Base-by-base conservation (phyloP, 2,329 filamentous ascomycete species). In the Sordariomycetes sp. region DNA sequence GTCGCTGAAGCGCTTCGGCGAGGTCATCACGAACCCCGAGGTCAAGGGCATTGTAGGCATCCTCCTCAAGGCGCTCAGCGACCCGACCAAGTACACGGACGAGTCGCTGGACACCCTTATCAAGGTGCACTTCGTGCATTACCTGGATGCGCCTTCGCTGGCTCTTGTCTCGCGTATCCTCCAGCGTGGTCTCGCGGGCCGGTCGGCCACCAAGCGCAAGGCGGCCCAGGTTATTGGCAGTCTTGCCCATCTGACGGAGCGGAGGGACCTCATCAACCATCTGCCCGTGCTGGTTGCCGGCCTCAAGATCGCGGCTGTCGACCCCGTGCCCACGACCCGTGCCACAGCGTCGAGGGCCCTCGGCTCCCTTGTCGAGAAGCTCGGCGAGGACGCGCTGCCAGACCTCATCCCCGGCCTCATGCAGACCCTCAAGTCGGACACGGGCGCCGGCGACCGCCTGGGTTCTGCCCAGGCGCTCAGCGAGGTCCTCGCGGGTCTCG, bases 101-200 rank as follows among this genome's bases (percentile, higher is more conserved):
- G 89, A 95, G 64, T 94, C 94, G 18, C 78, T 99, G 60, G 93
- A 99, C 70, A 80, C 90, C 0, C 81, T 99, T 60, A 97, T 99
- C 76, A 97, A 96, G 74, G 89, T 99, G n/a, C 91, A 91, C 54
- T 99, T 99, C 69, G 86, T 97, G 16, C 94, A 99, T 73, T 99
- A 97, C 68, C 81, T 99, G n/a, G 94, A 99, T 71, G 90, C 95
- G 1, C 94, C 94, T 5, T 99, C 95, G 2, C 79, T 99, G 65
- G 94, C 94, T 22, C 81, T 99, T 57, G 90, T 99, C 62, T 95
- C 94, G 53, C 90, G 94, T 62, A 97, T 99, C 65, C 78, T 99
- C 40, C 92, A 99, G 72, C 89, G 95, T 69, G 94, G 94, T 60
- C 76, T 99, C 48, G 85, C 85, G 58, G 94, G 97, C 69, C 82